Evolutionary conservation across 2,329 filamentous ascomycete genomes (phyloP).

Genomic region (Fusarium luffae): DNA sequence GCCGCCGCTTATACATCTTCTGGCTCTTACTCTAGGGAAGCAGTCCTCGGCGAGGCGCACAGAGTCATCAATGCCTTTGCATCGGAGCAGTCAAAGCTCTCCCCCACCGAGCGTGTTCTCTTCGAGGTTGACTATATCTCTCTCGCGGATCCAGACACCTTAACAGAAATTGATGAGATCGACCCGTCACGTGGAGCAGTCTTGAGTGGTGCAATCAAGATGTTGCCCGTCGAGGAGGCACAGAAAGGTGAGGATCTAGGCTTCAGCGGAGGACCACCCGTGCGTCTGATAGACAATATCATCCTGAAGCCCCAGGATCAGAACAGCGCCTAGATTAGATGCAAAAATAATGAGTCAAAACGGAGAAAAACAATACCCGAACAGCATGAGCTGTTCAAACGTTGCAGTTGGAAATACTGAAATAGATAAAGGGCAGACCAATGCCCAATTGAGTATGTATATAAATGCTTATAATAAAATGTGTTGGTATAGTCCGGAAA

Average conservation of each 20-base stretch:
- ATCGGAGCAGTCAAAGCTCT: conserved; percentile 70
- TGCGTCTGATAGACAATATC: conserved; percentile 95
- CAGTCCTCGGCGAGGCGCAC: conserved; percentile 78
- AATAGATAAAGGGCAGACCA: background rate
- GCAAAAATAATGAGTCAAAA: conserved; percentile 2
- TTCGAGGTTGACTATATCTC: conserved; percentile 95
- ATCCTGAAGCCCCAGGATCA: conserved; percentile 65
- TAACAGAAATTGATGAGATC: conserved; percentile 80
- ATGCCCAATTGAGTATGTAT: conserved; percentile 10
- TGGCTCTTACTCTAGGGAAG: conserved; percentile 63
- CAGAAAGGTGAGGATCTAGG: conserved; percentile 80
- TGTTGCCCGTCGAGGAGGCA: conserved; percentile 81
- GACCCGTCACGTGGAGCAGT: conserved; percentile 80
- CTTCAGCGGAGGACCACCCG: conserved; percentile 75
- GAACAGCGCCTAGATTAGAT: conserved; percentile 17
- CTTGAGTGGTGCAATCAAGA: conserved; percentile 89
- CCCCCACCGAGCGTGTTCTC: conserved; percentile 69
- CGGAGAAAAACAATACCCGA: conserved; percentile 36
- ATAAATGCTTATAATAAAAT: conserved; percentile 6
- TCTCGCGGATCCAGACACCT: conserved; percentile 83
- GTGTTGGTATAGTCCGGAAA: background rate
- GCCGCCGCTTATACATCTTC: conserved; percentile 71
- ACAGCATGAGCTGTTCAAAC: conserved; percentile 26
- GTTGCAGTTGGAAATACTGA: conserved; percentile 1
- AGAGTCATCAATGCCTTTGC: conserved; percentile 66